phyloP scores from a whole-genome alignment of 148 eudicot species.

The Amaranthus palmeri region DNA sequence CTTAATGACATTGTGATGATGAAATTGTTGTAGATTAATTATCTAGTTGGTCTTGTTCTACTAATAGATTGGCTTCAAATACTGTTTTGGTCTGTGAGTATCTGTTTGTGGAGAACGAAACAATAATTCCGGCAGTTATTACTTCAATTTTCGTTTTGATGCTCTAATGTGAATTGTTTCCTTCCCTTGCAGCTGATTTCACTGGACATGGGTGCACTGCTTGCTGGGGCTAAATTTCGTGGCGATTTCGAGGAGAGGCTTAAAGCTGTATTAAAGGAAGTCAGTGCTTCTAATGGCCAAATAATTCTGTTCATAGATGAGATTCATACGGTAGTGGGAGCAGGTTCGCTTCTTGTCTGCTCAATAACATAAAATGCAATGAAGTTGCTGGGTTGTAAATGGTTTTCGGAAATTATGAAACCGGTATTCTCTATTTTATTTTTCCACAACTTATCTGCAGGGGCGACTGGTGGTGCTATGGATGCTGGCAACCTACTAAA shows the following conservation, averaged over 20 bases:
- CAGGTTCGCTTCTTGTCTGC: constrained; percentile 49
- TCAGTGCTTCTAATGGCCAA: constrained; percentile 88
- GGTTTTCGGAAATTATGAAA: neutral
- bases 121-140: neutral
- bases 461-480: constrained; percentile 90
- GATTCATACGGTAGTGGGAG: constrained; percentile 97
- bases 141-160: neutral
- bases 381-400: neutral
- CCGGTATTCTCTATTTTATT: neutral
- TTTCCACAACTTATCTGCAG: constrained; percentile 25
- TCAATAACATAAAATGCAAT: neutral
- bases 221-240: constrained; percentile 96
- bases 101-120: neutral
- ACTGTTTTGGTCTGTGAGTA: too few relatives aligned
- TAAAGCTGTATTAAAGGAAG: constrained; percentile 96
- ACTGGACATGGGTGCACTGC: constrained; percentile 93
- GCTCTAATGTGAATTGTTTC: neutral
- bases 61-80: too few relatives aligned
- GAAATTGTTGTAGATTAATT: too few relatives aligned
- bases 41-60: too few relatives aligned
- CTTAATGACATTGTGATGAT: too few relatives aligned
- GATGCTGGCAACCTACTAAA: constrained; percentile 85
- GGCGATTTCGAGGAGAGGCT: constrained; percentile 99
- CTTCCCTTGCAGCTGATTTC: constrained; percentile 61
- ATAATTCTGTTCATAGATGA: constrained; percentile 92